Percentiles rank a stretch among this genome's conserved stretches.
phyloP scores from a whole-genome alignment of 108 stramenopile genomes.

The Skeletonema marinoi region DNA sequence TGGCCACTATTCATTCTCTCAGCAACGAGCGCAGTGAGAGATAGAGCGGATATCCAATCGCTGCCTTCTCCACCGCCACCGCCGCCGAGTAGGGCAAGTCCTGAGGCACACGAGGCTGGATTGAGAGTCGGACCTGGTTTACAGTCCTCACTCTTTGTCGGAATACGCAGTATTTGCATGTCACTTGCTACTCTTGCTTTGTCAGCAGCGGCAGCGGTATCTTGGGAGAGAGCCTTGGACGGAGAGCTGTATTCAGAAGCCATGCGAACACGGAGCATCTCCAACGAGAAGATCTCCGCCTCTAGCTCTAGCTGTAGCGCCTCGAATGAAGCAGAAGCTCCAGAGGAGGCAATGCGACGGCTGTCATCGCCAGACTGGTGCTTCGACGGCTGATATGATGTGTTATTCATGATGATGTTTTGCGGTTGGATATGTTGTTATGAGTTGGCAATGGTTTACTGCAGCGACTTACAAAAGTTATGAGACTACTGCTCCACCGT shows the following conservation, averaged over 20 bases:
- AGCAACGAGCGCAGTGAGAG: neutral
- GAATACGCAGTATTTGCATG: too few species aligned
- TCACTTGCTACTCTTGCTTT: neutral
- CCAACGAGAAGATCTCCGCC: neutral
- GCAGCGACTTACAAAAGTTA: too few species aligned
- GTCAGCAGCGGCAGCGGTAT: neutral
- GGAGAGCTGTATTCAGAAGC: too few species aligned
- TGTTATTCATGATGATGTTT: neutral
- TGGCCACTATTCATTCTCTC: neutral
- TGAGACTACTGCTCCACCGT: too few species aligned
- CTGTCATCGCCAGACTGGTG: neutral
- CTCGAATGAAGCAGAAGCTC: neutral
- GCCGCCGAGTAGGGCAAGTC: neutral
- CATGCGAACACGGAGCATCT: neutral
- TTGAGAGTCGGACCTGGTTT: neutral
- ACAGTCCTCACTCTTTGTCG: neutral
- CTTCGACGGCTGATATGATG: neutral
- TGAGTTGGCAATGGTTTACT: too few species aligned
- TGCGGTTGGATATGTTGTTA: too few species aligned
- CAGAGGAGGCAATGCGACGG: neutral
- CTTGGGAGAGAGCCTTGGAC: neutral
- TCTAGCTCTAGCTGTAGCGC: neutral
- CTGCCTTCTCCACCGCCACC: neutral
- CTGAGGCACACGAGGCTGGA: constrained; percentile 1
- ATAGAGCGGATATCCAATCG: neutral